A percentile compares a stretch with the other conserved stretches of the same genome.
Evolutionary conservation across 1,284 basidiomycete species (phyloP).

Genomic region (Macrocystidia cucumis): DNA sequence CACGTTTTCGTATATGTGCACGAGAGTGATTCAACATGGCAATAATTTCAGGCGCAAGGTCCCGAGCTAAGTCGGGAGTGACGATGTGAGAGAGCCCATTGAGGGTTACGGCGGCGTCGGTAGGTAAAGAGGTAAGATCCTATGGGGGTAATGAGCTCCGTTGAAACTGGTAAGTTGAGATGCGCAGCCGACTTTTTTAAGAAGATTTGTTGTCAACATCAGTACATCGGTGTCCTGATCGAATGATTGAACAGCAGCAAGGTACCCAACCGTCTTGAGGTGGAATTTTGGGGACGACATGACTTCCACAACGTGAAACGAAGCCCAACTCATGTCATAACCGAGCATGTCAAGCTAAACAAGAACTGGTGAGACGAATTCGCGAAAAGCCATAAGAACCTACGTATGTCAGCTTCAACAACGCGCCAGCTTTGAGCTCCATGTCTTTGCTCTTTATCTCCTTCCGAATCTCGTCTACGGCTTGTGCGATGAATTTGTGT

Average conservation of each 20-base stretch:
- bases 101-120: slow-evolving; percentile 77
- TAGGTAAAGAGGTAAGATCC: slow-evolving; percentile 77
- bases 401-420: slow-evolving; percentile 96
- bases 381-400: slow-evolving; percentile 28
- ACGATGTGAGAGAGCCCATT: slow-evolving; percentile 88
- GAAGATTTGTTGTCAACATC: slow-evolving; percentile 94
- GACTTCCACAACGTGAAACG: slow-evolving; percentile 95
- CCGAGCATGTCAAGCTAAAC: slow-evolving; percentile 87
- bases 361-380: slow-evolving; percentile 8
- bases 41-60: slow-evolving; percentile 83
- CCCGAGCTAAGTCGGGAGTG: slow-evolving; percentile 82
- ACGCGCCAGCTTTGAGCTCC: slow-evolving; percentile 92
- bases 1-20: slow-evolving; percentile 83
- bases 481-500: slow-evolving; percentile 73
- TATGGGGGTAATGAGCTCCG: slow-evolving; percentile 28
- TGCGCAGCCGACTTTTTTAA: slow-evolving; percentile 79
- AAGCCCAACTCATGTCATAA: slow-evolving; percentile 85
- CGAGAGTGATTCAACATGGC: slow-evolving; percentile 89
- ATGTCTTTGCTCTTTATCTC: slow-evolving; percentile 95
- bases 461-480: slow-evolving; percentile 81
- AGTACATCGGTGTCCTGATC: slow-evolving; percentile 93
- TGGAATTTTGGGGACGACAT: slow-evolving; percentile 93
- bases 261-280: slow-evolving; percentile 93
- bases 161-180: slow-evolving; percentile 9
- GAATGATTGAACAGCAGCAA: slow-evolving; percentile 92